These are phyloP conservation scores for Posidonia oceanica DNA, from an alignment of 116 monocot genomes.

Conservation along the genomic window DNA sequence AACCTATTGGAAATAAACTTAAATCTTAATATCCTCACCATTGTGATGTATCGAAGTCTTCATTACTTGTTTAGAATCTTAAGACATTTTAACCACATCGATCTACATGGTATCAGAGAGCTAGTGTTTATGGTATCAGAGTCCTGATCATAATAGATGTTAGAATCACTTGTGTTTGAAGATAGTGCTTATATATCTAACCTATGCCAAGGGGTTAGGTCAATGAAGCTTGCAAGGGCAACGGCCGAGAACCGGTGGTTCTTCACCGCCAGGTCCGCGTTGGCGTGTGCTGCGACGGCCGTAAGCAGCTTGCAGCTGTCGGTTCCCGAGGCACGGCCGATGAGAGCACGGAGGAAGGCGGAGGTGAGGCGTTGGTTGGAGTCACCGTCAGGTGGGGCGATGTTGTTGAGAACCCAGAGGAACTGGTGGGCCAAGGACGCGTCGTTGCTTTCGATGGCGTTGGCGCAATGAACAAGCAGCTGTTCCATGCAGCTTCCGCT, in stretches of 20 bases:
- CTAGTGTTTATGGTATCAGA: neutral
- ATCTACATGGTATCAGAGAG: no score
- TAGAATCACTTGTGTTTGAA: neutral
- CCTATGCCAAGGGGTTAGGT: constrained; percentile 66
- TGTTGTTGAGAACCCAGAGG: constrained; percentile 86
- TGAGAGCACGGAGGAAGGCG: constrained; percentile 59
- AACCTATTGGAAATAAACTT: constrained; percentile 21
- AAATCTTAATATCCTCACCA: no score
- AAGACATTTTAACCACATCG: neutral
- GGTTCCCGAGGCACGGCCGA: constrained; percentile 34
- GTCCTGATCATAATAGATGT: neutral
- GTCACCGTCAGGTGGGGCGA: constrained; percentile 56
- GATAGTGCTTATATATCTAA: neutral
- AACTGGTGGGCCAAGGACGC: constrained; percentile 63
- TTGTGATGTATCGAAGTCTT: neutral
- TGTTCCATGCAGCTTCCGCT: constrained; percentile 51
- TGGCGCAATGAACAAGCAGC: constrained; percentile 73
- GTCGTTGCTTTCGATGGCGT: constrained; percentile 64
- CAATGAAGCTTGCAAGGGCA: constrained; percentile 56
- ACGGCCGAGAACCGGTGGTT: constrained; percentile 19
- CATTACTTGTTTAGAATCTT: neutral
- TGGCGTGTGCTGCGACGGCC: constrained; percentile 10
- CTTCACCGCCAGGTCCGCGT: constrained; percentile 2
- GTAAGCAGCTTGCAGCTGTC: constrained; percentile 16
- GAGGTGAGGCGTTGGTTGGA: constrained; percentile 66